These are phyloP conservation scores for Ophiocordyceps australis DNA, from an alignment of 2,329 filamentous ascomycete species.

Conservation along the genomic window DNA sequence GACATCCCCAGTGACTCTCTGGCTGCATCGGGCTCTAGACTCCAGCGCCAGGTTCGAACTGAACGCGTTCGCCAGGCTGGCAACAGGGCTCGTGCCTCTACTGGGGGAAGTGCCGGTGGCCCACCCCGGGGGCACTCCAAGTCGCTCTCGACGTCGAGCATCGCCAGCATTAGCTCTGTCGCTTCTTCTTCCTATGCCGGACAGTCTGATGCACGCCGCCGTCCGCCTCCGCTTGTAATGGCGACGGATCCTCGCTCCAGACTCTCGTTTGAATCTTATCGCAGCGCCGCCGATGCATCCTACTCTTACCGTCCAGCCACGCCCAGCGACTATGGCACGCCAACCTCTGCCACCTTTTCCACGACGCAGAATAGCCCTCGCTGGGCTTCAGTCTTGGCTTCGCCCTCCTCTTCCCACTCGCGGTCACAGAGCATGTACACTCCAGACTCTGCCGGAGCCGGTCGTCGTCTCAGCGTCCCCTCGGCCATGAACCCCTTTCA, in stretches of 20 bases:
- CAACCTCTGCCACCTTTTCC: conserved; percentile 69
- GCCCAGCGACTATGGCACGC: conserved; percentile 61
- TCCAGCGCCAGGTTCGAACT: conserved; percentile 80
- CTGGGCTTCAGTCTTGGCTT: conserved; percentile 49
- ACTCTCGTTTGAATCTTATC: conserved; percentile 50
- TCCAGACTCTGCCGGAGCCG: conserved; percentile 43
- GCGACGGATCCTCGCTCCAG: conserved; percentile 51
- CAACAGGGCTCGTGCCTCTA: conserved; percentile 58
- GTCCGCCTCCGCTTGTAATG: conserved; percentile 72
- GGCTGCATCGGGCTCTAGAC: conserved; percentile 79
- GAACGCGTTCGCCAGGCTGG: conserved; percentile 63
- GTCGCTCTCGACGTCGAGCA: conserved; percentile 70
- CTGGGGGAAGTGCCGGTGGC: conserved; percentile 52
- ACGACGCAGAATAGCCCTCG: conserved; percentile 60
- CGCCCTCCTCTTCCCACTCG: conserved; percentile 52
- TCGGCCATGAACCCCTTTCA: conserved; percentile 60
- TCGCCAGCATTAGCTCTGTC: conserved; percentile 52
- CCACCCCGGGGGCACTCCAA: conserved; percentile 71
- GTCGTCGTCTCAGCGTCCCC: conserved; percentile 66
- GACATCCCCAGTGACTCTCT: conserved; percentile 89
- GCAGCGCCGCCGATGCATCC: conserved; percentile 42
- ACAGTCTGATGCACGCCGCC: conserved; percentile 48
- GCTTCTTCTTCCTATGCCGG: conserved; percentile 50
- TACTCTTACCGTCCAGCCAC: conserved; percentile 48
- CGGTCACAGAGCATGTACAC: conserved; percentile 56